Evolutionary conservation across 208 protist genomes (phyloP).

Genomic region (Acanthamoeba sp.): DNA sequence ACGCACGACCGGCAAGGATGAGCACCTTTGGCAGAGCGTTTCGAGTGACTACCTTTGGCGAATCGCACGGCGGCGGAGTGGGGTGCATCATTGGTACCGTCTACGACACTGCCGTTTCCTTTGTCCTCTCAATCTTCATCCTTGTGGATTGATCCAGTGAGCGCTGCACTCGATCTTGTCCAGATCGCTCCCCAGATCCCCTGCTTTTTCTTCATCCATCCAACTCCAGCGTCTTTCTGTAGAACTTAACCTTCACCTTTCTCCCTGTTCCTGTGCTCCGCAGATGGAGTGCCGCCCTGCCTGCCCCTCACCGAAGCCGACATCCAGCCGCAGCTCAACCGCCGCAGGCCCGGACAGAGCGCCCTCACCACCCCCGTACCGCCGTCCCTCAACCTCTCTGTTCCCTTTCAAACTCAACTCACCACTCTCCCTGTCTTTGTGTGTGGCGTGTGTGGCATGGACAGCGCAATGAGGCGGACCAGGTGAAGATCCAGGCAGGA

Average conservation of each 20-base stretch:
- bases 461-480: conserved; percentile 87
- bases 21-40: conserved; percentile 89
- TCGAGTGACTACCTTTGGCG: conserved; percentile 92
- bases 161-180: background rate
- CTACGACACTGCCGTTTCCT: background rate
- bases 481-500: conserved; percentile 89
- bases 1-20: conserved; percentile 80
- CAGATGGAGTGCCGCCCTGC: conserved; percentile 88
- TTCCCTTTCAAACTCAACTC: background rate
- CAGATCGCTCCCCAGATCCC: background rate
- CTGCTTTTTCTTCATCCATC: background rate
- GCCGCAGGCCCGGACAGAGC: conserved; percentile 90
- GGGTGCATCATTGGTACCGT: conserved; percentile 81
- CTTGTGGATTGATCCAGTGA: too few species aligned
- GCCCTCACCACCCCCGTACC: conserved; percentile 85
- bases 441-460: background rate
- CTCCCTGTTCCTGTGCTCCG: conserved; percentile 70
- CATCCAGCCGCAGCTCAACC: conserved; percentile 89
- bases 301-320: conserved; percentile 89
- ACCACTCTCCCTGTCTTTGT: too few species aligned
- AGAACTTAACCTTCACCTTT: background rate
- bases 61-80: conserved; percentile 90
- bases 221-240: background rate
- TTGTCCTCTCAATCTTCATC: background rate
- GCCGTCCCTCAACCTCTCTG: background rate